phyloP scores from a whole-genome alignment of 2,329 filamentous ascomycete genomes.

The Botryotinia narcissicola region DNA sequence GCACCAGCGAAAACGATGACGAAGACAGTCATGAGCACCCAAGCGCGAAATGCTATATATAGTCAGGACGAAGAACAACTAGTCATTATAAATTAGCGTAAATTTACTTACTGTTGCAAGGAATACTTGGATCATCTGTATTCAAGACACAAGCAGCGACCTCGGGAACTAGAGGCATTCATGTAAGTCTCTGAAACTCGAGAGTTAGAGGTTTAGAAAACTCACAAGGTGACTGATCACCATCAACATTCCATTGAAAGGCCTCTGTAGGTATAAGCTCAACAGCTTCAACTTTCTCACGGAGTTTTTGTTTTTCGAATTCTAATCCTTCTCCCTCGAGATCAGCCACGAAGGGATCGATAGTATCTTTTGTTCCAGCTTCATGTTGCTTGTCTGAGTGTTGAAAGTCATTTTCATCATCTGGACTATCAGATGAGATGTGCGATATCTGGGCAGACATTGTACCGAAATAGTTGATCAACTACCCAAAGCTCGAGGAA shows the following conservation, averaged over 20 bases:
- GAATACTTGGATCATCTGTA: slow-evolving; percentile 1
- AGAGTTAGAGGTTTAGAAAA: background rate
- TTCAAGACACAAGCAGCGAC: slow-evolving; percentile 8
- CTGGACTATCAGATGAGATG: background rate
- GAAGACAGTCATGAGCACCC: slow-evolving; percentile 54
- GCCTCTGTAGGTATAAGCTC: slow-evolving; percentile 8
- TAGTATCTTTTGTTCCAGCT: background rate
- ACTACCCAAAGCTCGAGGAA: background rate
- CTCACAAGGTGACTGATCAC: slow-evolving; percentile 7
- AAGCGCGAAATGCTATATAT: slow-evolving; percentile 51
- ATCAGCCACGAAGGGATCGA: background rate
- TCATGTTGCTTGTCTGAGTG: too few species aligned
- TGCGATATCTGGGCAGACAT: background rate
- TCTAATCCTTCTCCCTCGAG: slow-evolving; percentile 1
- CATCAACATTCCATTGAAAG: slow-evolving; percentile 4
- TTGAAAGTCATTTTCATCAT: background rate
- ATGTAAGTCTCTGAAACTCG: background rate
- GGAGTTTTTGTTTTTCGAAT: background rate
- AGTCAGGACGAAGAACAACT: background rate
- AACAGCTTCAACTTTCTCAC: background rate
- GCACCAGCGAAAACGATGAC: slow-evolving; percentile 22
- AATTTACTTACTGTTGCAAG: background rate
- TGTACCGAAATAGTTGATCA: background rate
- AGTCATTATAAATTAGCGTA: too few species aligned
- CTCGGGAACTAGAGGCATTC: background rate